Conservation (phyloP, 2,329 filamentous ascomycete species). For the Monosporascus sp. region DNA sequence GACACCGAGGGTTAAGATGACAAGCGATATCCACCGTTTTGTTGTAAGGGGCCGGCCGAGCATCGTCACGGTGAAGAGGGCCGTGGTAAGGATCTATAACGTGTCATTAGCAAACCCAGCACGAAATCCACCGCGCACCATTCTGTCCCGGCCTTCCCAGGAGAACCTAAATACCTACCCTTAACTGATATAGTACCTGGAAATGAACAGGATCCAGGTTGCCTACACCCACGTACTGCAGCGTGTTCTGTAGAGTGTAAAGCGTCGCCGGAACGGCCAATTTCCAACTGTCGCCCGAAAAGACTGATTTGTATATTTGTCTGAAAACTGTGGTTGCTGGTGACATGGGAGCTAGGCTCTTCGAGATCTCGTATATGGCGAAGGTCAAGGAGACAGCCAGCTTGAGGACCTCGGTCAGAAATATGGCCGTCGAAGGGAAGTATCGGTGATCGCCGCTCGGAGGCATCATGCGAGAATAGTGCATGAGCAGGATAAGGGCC, state of each 20-base stretch:
- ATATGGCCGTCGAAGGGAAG: constrained; percentile 88
- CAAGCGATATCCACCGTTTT: constrained; percentile 74
- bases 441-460: constrained; percentile 77
- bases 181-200: constrained; percentile 89
- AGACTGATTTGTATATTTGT: constrained; percentile 74
- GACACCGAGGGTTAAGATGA: constrained; percentile 77
- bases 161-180: constrained; percentile 43
- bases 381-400: constrained; percentile 80
- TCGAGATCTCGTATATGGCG: constrained; percentile 81
- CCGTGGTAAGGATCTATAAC: constrained; percentile 74
- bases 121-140: not conserved
- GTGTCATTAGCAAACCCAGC: constrained; percentile 4
- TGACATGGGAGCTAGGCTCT: constrained; percentile 70
- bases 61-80: constrained; percentile 78
- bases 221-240: constrained; percentile 87
- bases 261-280: constrained; percentile 81
- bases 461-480: constrained; percentile 95
- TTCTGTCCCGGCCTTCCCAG: not conserved
- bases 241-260: constrained; percentile 88
- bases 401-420: constrained; percentile 90
- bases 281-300: constrained; percentile 91
- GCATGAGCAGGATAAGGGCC: constrained; percentile 76
- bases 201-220: constrained; percentile 92
- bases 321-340: constrained; percentile 76
- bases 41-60: constrained; percentile 65